Base-by-base conservation (phyloP, 1,284 basidiomycete species). In the Trichosporon sp. region DNA sequence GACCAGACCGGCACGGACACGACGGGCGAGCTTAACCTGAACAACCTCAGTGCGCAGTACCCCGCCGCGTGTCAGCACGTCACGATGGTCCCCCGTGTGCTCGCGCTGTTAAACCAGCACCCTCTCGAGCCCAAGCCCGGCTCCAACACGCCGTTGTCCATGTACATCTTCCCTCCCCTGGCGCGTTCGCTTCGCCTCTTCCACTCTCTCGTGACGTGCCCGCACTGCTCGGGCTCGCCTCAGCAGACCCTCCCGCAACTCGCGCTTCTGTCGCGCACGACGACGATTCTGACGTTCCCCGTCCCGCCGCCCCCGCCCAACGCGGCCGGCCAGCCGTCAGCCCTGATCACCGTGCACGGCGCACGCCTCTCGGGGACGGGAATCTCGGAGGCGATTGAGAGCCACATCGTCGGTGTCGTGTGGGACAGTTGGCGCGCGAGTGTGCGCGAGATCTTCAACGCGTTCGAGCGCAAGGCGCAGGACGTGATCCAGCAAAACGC, bases 341-440 rank as follows among this genome's bases (percentile, higher is more conserved):
- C 80, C 1, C 81, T 81, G 64, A 78, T 84, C 35, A 78, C 76
- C 8, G 76, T 84, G 16, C 82, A 83, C 68, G 82, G 82, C 31
- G 83, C 82, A 1, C 71, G 79, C 32, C 70, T 83, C 6, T 76
- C 79, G 1, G 80, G 81, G 6, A 84, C 83, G 7, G 83, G 82
- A 14, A 73, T 84, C 43, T 78, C 78, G 8, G 81, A 83, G 66
- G 82, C 82, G 40, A 83, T 84, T 56, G 83, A 84, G 68, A 77
- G 78, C 51, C 83, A 84, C 72, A 84, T 84, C 59, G 80, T 84
- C 46, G 81, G 81, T 6, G 80, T 84, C 8, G 77, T 84, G 4
- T 84, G 83, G 83, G 83, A 83, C 66, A 78, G 76, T 6, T 84
- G 83, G 83, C 71, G 83, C 40, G 82, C 83, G 32, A 77, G 79